Percentiles rank a stretch among this genome's conserved stretches.
Evolutionary conservation across 2,329 filamentous ascomycete species (phyloP).

Genomic region (Pleoardoris graminearum): DNA sequence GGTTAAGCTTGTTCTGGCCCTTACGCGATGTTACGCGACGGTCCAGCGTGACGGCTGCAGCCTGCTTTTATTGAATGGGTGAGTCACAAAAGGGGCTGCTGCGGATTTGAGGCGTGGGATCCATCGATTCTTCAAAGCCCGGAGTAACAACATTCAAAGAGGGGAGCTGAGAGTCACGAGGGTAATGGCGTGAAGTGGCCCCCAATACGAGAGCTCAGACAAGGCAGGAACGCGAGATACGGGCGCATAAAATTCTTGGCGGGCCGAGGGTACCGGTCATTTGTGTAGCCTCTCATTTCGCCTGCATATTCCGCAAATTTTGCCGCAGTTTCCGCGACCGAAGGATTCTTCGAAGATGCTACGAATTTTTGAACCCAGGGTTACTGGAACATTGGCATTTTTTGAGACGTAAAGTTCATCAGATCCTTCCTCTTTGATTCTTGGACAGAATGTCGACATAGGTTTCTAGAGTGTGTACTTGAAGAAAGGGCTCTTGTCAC

Average conservation of each 20-base stretch:
- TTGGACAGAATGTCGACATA: neutral
- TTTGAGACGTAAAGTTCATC: no score
- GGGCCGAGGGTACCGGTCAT: neutral
- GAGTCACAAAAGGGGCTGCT: neutral
- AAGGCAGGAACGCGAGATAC: neutral
- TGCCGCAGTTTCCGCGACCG: neutral
- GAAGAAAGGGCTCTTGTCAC: conserved; percentile 49
- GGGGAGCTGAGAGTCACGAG: neutral
- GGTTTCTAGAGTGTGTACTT: conserved; percentile 40
- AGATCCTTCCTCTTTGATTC: neutral
- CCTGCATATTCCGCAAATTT: neutral
- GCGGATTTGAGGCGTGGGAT: neutral
- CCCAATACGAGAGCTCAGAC: neutral
- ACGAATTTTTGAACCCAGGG: no score
- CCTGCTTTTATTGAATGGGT: neutral
- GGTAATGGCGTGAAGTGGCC: neutral
- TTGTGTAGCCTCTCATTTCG: neutral
- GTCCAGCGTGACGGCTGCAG: neutral
- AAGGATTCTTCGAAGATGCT: no score
- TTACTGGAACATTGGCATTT: no score
- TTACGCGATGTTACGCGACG: neutral
- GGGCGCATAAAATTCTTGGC: neutral
- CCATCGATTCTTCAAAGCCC: neutral
- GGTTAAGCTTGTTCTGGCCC: neutral
- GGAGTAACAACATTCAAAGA: neutral